Percentiles rank a stretch among this genome's conserved stretches.
Evolutionary conservation across 352 stramenopile genomes (phyloP).

Genomic region (Globisporangium acanthophoron): DNA sequence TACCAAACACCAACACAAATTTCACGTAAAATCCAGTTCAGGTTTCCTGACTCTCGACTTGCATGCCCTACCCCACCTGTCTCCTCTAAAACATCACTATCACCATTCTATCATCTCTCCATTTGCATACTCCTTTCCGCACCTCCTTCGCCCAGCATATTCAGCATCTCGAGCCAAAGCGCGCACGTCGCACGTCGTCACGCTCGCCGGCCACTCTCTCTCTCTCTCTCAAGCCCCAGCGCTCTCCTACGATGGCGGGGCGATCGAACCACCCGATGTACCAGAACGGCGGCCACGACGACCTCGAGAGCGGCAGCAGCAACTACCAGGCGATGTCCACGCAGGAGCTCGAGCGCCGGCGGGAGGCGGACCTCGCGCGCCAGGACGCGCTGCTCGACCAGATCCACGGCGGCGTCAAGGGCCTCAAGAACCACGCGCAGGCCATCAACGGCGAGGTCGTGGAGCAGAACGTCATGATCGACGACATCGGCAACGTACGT

Average conservation of each 20-base stretch:
- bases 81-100: no score
- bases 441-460: conserved; percentile 83
- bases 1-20: no score
- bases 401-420: conserved; percentile 70
- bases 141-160: no score
- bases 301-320: conserved; percentile 2
- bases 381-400: conserved; percentile 77
- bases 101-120: no score
- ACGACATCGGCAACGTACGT: conserved; percentile 68
- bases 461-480: conserved; percentile 79
- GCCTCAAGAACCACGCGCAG: conserved; percentile 77
- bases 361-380: conserved; percentile 41
- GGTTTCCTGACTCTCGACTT: no score
- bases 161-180: no score
- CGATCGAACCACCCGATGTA: conserved; percentile 41
- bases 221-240: neutral
- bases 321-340: conserved; percentile 64
- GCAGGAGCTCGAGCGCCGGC: conserved; percentile 62
- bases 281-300: conserved; percentile 6
- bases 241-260: conserved; percentile 6
- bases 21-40: no score
- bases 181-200: no score
- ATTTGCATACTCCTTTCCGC: no score
- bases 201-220: no score
- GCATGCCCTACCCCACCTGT: no score